These are phyloP conservation scores for Boletus sp. DNA, from an alignment of 1,284 basidiomycete species.

Conservation along the genomic window DNA sequence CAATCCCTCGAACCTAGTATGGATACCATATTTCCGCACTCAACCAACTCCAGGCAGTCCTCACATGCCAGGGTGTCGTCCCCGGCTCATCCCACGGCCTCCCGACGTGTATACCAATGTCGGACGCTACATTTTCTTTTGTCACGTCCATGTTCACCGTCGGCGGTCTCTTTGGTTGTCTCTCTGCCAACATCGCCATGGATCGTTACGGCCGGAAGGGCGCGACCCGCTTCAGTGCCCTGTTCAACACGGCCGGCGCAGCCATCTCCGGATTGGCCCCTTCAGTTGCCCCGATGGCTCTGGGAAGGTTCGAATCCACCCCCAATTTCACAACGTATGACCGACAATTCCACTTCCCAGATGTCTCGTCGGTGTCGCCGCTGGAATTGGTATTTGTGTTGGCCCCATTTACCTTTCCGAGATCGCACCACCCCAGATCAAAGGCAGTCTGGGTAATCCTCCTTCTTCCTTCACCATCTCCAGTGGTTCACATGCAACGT, in stretches of 20 bases:
- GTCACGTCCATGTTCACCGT: constrained; percentile 86
- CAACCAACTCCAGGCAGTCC: constrained; percentile 81
- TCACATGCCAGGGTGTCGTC: constrained; percentile 60
- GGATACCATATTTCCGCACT: constrained; percentile 86
- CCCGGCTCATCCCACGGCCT: constrained; percentile 40
- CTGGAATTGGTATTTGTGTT: constrained; percentile 86
- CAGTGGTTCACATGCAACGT: constrained; percentile 25
- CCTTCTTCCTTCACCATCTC: not conserved
- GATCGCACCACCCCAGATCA: constrained; percentile 74
- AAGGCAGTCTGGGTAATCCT: constrained; percentile 66
- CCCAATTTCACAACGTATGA: not conserved
- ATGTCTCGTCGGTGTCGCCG: constrained; percentile 77
- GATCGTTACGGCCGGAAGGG: constrained; percentile 70
- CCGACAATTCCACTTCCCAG: constrained; percentile 42
- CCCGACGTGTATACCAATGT: constrained; percentile 77
- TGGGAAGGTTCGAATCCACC: constrained; percentile 62
- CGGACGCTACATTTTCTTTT: constrained; percentile 73
- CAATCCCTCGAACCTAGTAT: constrained; percentile 47
- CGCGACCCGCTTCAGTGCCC: constrained; percentile 61
- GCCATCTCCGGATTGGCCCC: constrained; percentile 66
- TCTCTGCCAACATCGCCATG: constrained; percentile 72
- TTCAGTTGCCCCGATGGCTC: constrained; percentile 57
- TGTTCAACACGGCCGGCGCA: constrained; percentile 63
- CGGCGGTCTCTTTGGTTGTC: constrained; percentile 84
- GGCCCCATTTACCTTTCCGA: constrained; percentile 85